Conservation (phyloP, 306 rosid species). For the Acacia crassicarpa region DNA sequence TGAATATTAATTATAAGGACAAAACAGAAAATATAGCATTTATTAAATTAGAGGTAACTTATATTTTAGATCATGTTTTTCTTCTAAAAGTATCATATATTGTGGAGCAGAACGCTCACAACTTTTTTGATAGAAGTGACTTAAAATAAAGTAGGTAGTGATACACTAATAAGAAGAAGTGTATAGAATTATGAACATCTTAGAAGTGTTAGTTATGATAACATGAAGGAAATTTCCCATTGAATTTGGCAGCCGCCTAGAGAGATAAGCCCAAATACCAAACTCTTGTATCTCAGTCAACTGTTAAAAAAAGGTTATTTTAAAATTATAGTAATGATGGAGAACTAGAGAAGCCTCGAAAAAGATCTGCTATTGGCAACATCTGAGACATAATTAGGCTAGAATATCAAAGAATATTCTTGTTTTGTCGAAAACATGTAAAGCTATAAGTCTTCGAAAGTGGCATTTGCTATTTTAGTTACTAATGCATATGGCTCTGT, state of each 20-base stretch:
- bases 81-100: too few relatives aligned
- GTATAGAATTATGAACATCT: neutral
- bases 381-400: neutral
- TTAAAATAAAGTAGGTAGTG: too few relatives aligned
- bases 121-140: too few relatives aligned
- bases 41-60: too few relatives aligned
- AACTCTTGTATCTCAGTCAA: neutral
- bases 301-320: too few relatives aligned
- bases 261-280: neutral
- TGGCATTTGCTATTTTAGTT: neutral
- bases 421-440: too few relatives aligned
- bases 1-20: too few relatives aligned
- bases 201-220: neutral
- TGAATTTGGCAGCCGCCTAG: neutral
- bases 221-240: neutral
- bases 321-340: neutral
- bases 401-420: neutral
- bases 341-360: neutral
- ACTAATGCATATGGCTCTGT: too few relatives aligned
- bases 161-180: neutral
- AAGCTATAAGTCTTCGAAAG: neutral
- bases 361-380: too few relatives aligned
- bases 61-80: too few relatives aligned
- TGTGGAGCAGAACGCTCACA: fast-evolving
- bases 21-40: too few relatives aligned